phyloP scores from a whole-genome alignment of 805 yeast genomes.

The Ogataea neopini region DNA sequence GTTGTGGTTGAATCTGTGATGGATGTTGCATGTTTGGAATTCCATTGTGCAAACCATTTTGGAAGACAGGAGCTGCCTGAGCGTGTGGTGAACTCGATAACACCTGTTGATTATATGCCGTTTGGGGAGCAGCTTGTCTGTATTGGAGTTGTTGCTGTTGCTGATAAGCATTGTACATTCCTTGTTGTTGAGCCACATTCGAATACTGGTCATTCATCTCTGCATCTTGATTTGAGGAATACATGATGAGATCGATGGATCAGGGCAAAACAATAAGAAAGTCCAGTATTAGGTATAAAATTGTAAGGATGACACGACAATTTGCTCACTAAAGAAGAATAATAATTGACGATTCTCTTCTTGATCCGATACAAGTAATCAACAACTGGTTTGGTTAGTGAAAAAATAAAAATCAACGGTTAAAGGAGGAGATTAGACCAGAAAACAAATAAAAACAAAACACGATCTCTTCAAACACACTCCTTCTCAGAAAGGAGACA shows the following conservation, averaged over 20 bases:
- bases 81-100: slow-evolving; percentile 14
- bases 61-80: slow-evolving; percentile 20
- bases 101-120: slow-evolving; percentile 9
- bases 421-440: background rate
- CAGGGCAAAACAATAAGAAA: slow-evolving; percentile 1
- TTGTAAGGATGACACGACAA: background rate
- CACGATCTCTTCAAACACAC: slow-evolving; percentile 13
- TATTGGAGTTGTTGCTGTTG: slow-evolving; percentile 36
- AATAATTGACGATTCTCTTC: too few relatives aligned
- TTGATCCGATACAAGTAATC: background rate
- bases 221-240: slow-evolving; percentile 10
- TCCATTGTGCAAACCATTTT: slow-evolving; percentile 18
- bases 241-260: slow-evolving; percentile 9
- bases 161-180: slow-evolving; percentile 24
- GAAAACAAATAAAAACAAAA: slow-evolving; percentile 16
- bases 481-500: slow-evolving; percentile 4
- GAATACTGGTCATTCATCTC: slow-evolving; percentile 8
- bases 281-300: background rate
- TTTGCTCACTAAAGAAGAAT: too few relatives aligned
- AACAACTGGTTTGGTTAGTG: background rate
- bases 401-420: background rate
- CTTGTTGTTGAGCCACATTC: slow-evolving; percentile 25
- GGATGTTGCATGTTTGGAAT: slow-evolving; percentile 31
- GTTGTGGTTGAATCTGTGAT: slow-evolving; percentile 21
- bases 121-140: slow-evolving; percentile 9